A percentile compares a stretch with the other conserved stretches of the same genome.
phyloP scores from a whole-genome alignment of 2,329 filamentous ascomycete species.

The Aureobasidium lini region DNA sequence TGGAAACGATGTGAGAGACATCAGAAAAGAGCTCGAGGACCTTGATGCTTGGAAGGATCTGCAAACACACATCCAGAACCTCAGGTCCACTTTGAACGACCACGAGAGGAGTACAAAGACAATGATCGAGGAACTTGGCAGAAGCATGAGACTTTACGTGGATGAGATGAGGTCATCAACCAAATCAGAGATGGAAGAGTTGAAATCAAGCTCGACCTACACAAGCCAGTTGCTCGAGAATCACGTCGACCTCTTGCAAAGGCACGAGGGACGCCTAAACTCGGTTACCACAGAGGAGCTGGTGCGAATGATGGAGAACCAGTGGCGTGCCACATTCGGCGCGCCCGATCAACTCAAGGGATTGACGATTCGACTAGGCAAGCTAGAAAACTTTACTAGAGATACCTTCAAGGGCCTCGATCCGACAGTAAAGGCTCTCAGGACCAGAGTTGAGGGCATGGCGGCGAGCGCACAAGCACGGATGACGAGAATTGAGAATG shows the following conservation, averaged over 20 bases:
- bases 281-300: constrained; percentile 1
- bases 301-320: background rate
- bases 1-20: too few species aligned
- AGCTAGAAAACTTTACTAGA: background rate
- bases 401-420: background rate
- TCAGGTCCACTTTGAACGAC: background rate
- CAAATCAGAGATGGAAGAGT: background rate
- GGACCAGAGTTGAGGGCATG: too few species aligned
- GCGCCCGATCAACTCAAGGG: background rate
- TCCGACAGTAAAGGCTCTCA: background rate
- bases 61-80: background rate
- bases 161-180: too few species aligned
- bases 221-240: background rate
- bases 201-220: background rate
- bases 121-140: too few species aligned
- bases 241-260: background rate
- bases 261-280: background rate
- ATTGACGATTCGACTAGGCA: background rate
- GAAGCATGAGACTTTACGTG: background rate
- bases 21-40: background rate
- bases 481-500: too few species aligned
- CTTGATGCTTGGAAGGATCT: background rate
- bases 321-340: background rate
- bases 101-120: too few species aligned
- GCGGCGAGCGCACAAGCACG: too few species aligned